Evolutionary conservation across 805 yeast species (phyloP), one percentile per base, ranked within the genome.

Genomic region (Wickerhamiella shivajii): DNA sequence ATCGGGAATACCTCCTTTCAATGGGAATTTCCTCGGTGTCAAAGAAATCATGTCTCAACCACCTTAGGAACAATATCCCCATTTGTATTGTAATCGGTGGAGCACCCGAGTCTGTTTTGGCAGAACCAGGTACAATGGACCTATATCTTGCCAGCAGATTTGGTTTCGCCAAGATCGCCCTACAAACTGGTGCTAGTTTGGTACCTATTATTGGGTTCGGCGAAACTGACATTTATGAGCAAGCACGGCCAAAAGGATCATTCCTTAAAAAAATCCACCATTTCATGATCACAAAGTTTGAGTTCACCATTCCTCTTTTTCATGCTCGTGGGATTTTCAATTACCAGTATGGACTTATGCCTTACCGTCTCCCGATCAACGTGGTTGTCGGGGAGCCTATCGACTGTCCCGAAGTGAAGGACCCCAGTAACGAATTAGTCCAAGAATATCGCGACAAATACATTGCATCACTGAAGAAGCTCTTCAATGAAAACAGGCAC

Each of bases 41-140:
- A 0, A 75, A 73, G 35, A 61, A 60, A 29, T 83, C 85, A 43
- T 77, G 90, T 28, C 57, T 67, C 40, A 64, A 74, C 17, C 61
- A 81, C 18, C 62, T 90, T 30, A 52, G 56, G 31, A 67, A 71
- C 37, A 71, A 76, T 42, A 74, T 71, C 44, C 78, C 93, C 2
- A 77, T 85, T 9, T 78, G 87, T 41, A 74, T 90, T 38, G 97
- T 90, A 1, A 74, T 90, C 16, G 98, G 98, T 2, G 98, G 98
- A 0, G 97, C 97, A 0, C 78, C 83, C 39, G 98, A 90, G 49
- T 73, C 92, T 1, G 60, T 90, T 23, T 52, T 80, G 18, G 70
- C 80, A 5, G 60, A 63, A 34, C 74, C 77, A 0, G 70, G 71
- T 6, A 50, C 56, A 1, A 67, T 71, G 43, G 77, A 77, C 38